Evolutionary conservation across 306 rosid genomes (phyloP), one percentile per base, ranked within the genome.

Genomic region (Cyamopsis tetragonoloba): DNA sequence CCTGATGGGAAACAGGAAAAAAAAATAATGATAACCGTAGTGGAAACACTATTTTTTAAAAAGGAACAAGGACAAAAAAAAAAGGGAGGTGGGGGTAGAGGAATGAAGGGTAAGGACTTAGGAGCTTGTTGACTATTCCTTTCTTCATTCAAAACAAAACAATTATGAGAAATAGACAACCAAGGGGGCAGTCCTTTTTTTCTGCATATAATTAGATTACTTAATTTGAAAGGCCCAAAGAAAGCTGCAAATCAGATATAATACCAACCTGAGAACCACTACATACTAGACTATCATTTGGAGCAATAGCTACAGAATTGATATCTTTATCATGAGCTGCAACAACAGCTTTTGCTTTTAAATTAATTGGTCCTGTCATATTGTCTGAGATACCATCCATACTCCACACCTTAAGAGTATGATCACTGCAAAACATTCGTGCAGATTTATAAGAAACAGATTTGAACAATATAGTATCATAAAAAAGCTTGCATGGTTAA

Each of bases 241-340:
- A 24, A 61, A 65, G 31, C 39, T 48, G 23, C 50, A 60, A 18
- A 54, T 75, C 50, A 50, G 6, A 51, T 35, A 58, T 34, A 75
- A 69, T 64, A 78, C 88, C 64, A 72, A 89, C 98, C 98, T 93
- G 96, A 32, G 98, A 93, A 62, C 98, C 98, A 68, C 98, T 93
- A 66, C 98, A 93, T 56, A 83, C 88, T 77, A 93, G 83, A 75
- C 88, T 84, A 82, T 93, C 98, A 77, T 93, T 89, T 44, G 98
- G 98, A 70, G 98, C 91, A 78, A 93, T 79, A 72, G 98, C 97
- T 50, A 93, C 79, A 69, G 95, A 83, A 82, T 93, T 93, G 68
- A 93, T 93, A 81, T 93, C 98, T 80, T 88, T 89, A 73, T 84
- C 97, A n/a, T 93, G 98, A 66, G 98, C 98, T 3, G 91, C 89